Evolutionary conservation across 768 basidiomycete species (phyloP).

Genomic region (Suillus clintonianus): DNA sequence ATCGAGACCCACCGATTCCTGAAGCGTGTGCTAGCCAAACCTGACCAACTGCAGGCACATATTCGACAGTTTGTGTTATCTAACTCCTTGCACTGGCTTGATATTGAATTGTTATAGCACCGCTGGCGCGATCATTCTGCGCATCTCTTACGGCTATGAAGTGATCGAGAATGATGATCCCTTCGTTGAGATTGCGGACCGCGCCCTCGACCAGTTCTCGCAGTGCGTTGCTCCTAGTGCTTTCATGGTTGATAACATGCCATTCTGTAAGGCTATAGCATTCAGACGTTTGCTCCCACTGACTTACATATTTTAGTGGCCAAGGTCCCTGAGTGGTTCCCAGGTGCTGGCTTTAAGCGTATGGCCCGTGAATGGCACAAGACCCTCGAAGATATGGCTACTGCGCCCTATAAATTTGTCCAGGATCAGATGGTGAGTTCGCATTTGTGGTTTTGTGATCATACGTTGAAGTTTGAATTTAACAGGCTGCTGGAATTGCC

Average conservation of each 20-base stretch:
- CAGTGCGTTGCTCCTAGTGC: conserved; percentile 48
- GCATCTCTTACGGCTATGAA: conserved; percentile 56
- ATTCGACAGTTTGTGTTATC: conserved; percentile 38
- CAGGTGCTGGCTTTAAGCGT: conserved; percentile 54
- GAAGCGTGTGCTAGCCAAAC: conserved; percentile 38
- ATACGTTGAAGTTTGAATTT: background rate
- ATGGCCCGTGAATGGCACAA: conserved; percentile 54
- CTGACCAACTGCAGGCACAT: conserved; percentile 36
- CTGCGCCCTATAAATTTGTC: conserved; percentile 56
- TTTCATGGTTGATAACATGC: conserved; percentile 53
- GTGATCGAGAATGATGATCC: conserved; percentile 53
- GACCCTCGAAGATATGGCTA: conserved; percentile 57
- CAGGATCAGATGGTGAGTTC: conserved; percentile 59
- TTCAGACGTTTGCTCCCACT: background rate
- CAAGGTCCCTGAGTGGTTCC: conserved; percentile 56
- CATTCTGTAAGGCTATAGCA: conserved; percentile 31
- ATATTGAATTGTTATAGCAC: conserved; percentile 30
- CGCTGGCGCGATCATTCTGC: conserved; percentile 54
- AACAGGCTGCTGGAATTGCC: conserved; percentile 47
- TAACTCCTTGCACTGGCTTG: background rate
- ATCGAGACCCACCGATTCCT: conserved; percentile 45
- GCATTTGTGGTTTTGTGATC: background rate
- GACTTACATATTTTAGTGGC: conserved; percentile 29
- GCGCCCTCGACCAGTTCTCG: conserved; percentile 53
- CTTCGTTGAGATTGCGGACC: conserved; percentile 51